Percentiles rank a stretch among this genome's conserved stretches.
phyloP scores from a whole-genome alignment of 2,329 filamentous ascomycete species.

The Sordariomycetes sp. region DNA sequence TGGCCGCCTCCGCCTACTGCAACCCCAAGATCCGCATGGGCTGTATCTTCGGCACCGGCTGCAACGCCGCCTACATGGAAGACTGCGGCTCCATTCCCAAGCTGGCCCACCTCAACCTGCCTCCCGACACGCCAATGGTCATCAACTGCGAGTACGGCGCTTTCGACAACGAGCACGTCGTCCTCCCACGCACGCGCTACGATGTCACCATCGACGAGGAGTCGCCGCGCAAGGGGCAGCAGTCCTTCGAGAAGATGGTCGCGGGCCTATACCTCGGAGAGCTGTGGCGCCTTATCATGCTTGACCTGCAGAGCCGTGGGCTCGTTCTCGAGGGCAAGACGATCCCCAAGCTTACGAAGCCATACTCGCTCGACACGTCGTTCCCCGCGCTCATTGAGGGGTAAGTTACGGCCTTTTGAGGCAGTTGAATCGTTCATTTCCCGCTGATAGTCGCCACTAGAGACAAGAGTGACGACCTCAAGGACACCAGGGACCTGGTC shows the following conservation, averaged over 20 bases:
- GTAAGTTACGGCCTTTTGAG: constrained; percentile 26
- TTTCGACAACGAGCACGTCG: constrained; percentile 86
- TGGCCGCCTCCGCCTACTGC: constrained; percentile 96
- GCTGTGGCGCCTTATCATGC: constrained; percentile 78
- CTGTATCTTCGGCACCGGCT: constrained; percentile 96
- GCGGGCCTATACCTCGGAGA: constrained; percentile 90
- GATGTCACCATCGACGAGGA: constrained; percentile 83
- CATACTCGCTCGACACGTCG: constrained; percentile 84
- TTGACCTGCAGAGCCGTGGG: constrained; percentile 74
- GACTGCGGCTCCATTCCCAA: constrained; percentile 84
- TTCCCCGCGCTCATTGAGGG: constrained; percentile 92
- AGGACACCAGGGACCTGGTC: constrained; percentile 79
- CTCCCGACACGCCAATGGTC: constrained; percentile 74
- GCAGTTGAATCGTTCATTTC: neutral
- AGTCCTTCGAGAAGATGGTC: constrained; percentile 97
- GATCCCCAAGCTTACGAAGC: constrained; percentile 66
- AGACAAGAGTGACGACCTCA: constrained; percentile 91
- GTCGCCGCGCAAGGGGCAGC: constrained; percentile 85
- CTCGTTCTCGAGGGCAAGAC: constrained; percentile 80
- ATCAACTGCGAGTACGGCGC: constrained; percentile 98
- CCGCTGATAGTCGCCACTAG: constrained; percentile 24
- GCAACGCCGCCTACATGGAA: constrained; percentile 98
- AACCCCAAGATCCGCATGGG: constrained; percentile 87
- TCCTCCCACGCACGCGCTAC: constrained; percentile 77
- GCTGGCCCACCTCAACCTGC: constrained; percentile 81